Evolutionary conservation across 176 grass and related monocot genomes (phyloP).

Genomic region (Carex scoparia): DNA sequence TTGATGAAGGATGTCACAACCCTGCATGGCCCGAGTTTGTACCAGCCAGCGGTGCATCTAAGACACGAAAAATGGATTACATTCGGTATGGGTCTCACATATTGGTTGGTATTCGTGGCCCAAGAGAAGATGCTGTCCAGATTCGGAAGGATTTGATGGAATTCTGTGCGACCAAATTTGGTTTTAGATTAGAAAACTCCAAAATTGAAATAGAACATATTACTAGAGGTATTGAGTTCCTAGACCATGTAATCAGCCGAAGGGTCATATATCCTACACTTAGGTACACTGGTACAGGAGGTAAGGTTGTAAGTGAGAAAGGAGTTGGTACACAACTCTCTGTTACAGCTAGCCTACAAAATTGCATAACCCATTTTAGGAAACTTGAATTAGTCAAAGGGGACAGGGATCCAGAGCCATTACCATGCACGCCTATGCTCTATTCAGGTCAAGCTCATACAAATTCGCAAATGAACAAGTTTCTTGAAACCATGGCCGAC

Average conservation of each 20-base stretch:
- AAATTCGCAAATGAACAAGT: slow-evolving; percentile 99
- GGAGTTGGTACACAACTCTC: slow-evolving; percentile 77
- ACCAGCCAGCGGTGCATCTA: slow-evolving; percentile 48
- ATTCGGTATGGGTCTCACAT: slow-evolving; percentile 71
- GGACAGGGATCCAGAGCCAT: slow-evolving; percentile 74
- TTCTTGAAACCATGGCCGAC: slow-evolving; percentile 93
- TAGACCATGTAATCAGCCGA: slow-evolving; percentile 80
- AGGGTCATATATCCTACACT: slow-evolving; percentile 88
- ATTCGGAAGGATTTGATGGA: slow-evolving; percentile 64
- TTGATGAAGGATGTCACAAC: slow-evolving; percentile 73
- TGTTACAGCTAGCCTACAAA: slow-evolving; percentile 69
- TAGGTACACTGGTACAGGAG: slow-evolving; percentile 68
- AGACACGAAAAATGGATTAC: slow-evolving; percentile 87
- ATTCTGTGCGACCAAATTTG: slow-evolving; percentile 69
- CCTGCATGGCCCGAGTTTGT: slow-evolving; percentile 96
- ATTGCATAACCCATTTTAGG: slow-evolving; percentile 83
- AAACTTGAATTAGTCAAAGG: slow-evolving; percentile 93
- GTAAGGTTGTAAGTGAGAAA: slow-evolving; percentile 73
- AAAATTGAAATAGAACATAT: slow-evolving; percentile 93
- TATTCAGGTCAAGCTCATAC: slow-evolving; percentile 93
- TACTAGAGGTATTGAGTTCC: slow-evolving; percentile 84
- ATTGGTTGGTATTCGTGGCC: slow-evolving; percentile 80
- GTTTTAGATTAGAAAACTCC: slow-evolving; percentile 67
- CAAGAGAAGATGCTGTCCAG: slow-evolving; percentile 66
- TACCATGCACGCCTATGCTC: slow-evolving; percentile 73